A percentile compares a stretch with the other conserved stretches of the same genome.
Evolutionary conservation across 805 yeast genomes (phyloP).

Genomic region (Jamesozyma piceae): DNA sequence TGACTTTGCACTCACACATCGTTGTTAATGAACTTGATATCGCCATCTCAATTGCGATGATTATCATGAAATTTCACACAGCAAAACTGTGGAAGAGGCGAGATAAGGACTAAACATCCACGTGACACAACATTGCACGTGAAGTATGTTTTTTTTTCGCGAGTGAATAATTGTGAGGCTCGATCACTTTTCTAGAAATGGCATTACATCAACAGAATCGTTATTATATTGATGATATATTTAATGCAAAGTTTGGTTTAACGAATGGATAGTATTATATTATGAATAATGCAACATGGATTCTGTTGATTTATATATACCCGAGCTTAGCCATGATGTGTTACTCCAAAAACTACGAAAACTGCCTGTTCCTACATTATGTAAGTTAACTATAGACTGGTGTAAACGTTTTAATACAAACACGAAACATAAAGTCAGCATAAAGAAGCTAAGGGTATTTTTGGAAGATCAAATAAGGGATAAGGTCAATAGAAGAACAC

Average conservation of each 20-base stretch:
- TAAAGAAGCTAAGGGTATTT: background rate
- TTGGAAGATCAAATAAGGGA: conserved; percentile 9
- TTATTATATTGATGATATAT: too few species aligned
- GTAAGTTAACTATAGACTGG: conserved; percentile 21
- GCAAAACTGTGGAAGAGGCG: background rate
- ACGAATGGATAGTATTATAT: too few species aligned
- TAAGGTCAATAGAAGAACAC: conserved; percentile 9
- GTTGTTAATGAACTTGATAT: too few species aligned
- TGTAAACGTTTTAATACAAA: conserved; percentile 10
- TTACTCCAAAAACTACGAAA: conserved; percentile 13
- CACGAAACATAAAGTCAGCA: background rate
- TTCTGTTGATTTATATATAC: conserved; percentile 12
- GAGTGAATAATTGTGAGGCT: background rate
- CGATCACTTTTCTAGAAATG: background rate
- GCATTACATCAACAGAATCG: too few species aligned
- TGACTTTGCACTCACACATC: too few species aligned
- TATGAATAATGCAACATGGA: background rate
- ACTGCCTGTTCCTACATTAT: conserved; percentile 13
- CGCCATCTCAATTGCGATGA: background rate
- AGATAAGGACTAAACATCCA: background rate
- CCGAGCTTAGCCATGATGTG: conserved; percentile 9
- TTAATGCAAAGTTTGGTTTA: too few species aligned
- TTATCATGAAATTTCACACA: background rate
- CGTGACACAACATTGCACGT: background rate
- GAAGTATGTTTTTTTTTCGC: background rate